Base-by-base conservation (phyloP, 345 rosid species). In the Linum trigynum region DNA sequence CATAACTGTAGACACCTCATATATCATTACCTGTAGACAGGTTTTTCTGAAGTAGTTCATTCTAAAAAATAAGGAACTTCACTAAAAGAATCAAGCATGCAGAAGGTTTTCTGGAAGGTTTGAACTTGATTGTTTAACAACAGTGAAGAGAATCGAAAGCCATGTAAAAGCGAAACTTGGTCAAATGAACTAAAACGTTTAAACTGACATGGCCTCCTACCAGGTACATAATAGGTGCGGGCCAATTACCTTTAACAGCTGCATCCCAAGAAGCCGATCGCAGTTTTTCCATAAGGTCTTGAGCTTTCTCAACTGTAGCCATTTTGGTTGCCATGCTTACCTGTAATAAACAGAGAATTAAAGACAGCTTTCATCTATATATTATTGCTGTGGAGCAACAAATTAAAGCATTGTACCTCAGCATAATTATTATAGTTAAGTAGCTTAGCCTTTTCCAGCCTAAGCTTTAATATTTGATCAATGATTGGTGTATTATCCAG, bases 241-340 rank as follows among this genome's bases (percentile, higher is more conserved):
- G 32, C 32, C 15, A 68, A 23, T 57, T 78, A 91, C 98, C 98
- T 81, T 83, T 82, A 71, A 85, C 92, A 61, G 95, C 95, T 61
- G 96, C 81, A 76, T 77, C 76, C 98, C 96, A 89, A 10, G 98
- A 91, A 68, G 95, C 95, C 66, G 73, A 74, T 4, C 92, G 84
- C 75, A 91, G 89, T 83, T 85, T 84, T 72, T 91, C 98, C 55
- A 91, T 69, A 16, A 91, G 92, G 74, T 87, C 92, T 57, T 76
- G 77, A 16, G 96, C 92, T 77, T 85, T 89, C 51, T 84, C 87
- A 66, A 87, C 90, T 16, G 95, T 91, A 51, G 98, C 98, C 98
- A 91, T 89, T 82, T 91, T 91, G 76, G 76, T 80, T 61, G 90
- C 96, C 98, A 89, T 91, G 84, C 95, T 89, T 64, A 89, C 95